Base-by-base conservation (phyloP, 129 eudicot species). In the Rutidosis leptorrhynchoides region DNA sequence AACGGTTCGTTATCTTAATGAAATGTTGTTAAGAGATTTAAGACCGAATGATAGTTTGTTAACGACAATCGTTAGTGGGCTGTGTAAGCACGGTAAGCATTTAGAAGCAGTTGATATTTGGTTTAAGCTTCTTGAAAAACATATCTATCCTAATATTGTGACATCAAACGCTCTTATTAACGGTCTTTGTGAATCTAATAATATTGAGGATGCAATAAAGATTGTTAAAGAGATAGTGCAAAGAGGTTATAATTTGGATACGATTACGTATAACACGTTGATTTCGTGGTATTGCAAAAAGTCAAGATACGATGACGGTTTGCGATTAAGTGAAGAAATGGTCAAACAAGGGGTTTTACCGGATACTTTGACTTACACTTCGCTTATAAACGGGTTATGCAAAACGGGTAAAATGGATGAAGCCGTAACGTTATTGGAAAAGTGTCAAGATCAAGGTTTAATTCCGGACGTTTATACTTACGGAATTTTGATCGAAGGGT, bases 141-240 rank as follows among this genome's bases (percentile, higher is more conserved):
- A 84, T 17, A 64, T 82, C 74, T 45, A 69, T 21, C 85, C 89
- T 22, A 84, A 80, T 66, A 82, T 79, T 14, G 74, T 71, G 49
- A 90, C 92, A 22, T 82, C 89, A 58, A 90, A 87, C 70, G 90
- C 95, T 28, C 87, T 90, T 49, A 65, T 84, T 71, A 79, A 82
- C 65, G 87, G 89, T 58, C 95, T 87, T 78, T 87, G 83, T 79
- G 75, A 78, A 62, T 81, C 59, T 7, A 83, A 85, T 19, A 77
- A 74, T 3, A 21, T 81, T 79, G 72, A 57, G 21, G 89, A 84
- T 52, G 83, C 87, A 49, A 54, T 53, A 43, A 71, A 68, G 67
- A 58, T 90, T 80, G 78, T 84, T 54, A 76, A 81, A 62, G 82
- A 74, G 58, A 84, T 87, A 85, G 3, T 77, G 61, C 30, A 66